Evolutionary conservation across 2,329 filamentous ascomycete genomes (phyloP).

Genomic region (Diaporthe ilicicola): DNA sequence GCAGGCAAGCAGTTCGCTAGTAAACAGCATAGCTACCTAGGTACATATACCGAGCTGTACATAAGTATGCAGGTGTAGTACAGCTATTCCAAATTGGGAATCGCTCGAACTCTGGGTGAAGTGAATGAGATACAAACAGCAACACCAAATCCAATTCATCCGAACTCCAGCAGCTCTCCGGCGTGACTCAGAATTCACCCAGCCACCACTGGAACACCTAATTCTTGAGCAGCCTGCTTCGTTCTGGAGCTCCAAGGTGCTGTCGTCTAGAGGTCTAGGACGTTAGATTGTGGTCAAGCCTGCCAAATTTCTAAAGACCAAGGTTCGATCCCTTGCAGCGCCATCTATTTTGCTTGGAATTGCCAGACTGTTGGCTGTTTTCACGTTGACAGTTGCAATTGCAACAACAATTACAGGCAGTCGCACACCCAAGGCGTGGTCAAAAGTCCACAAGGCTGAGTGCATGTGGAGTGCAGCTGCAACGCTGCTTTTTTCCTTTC

Average conservation of each 20-base stretch:
- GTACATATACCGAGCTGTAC: no score
- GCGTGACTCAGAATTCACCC: neutral
- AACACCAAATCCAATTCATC: neutral
- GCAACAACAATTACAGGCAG: neutral
- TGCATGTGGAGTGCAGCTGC: neutral
- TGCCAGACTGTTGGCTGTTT: neutral
- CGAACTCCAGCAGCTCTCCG: neutral
- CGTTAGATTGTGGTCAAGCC: conserved; percentile 14
- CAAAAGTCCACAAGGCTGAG: no score
- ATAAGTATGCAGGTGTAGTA: no score
- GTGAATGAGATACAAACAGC: neutral
- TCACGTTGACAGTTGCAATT: neutral
- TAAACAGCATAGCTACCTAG: no score
- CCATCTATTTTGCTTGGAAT: neutral
- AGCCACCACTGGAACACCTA: neutral
- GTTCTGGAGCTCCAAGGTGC: neutral
- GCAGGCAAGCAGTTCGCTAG: no score
- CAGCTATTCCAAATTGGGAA: no score
- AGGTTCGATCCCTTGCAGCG: conserved; percentile 25
- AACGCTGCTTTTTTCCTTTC: neutral
- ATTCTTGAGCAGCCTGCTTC: neutral
- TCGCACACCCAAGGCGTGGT: neutral
- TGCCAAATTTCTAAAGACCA: conserved; percentile 5
- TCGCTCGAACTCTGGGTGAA: no score
- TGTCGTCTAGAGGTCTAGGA: conserved; percentile 23